Evolutionary conservation across 441 rosid species (phyloP), one percentile per base, ranked within the genome.

Genomic region (Populus tomentosa): DNA sequence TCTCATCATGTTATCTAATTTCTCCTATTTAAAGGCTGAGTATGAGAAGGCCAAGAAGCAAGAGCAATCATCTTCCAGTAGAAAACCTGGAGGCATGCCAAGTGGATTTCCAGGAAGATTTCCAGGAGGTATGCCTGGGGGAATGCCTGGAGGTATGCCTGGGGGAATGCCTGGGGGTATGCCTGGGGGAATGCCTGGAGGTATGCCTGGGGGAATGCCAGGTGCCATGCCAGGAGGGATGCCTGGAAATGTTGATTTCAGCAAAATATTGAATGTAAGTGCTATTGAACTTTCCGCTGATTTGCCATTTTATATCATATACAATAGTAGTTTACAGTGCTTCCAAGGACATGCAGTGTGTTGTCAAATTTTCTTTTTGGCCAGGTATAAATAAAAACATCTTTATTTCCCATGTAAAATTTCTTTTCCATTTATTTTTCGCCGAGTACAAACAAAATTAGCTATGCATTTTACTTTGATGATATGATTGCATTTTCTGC

Each of bases 21-120:
- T 46, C 68, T 77, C 71, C 10, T 78, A n/a, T 79, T 71, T 26
- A 24, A 72, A 95, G 99, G 99, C 99, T 71, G 97, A 89, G 50
- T 94, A 94, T 87, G 99, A 92, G 83, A 92, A 87, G 86, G 94
- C 98, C 33, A 94, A 94, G 91, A 94, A 87, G 87, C 85, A 89
- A 88, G 99, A 94, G 82, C 88, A 91, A 81, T 89, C 97, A 77
- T 91, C 99, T 74, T 91, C 97, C 14, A 86, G 94, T 73, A 81
- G 90, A 81, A 87, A 61, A 50, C 86, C 90, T 33, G 92, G 90
- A 69, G 92, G 93, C 1, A 82, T 80, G 84, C 85, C 89, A 32
- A 80, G 84, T 2, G 89, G 88, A 4, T 81, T 88, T 32, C 91
- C 93, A 0, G 91, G 90, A 1, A 93, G 93, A 0, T 83, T 87